Percentiles rank a stretch among this genome's conserved stretches.
phyloP scores from a whole-genome alignment of 441 rosid genomes.

The Erodium moschatum region DNA sequence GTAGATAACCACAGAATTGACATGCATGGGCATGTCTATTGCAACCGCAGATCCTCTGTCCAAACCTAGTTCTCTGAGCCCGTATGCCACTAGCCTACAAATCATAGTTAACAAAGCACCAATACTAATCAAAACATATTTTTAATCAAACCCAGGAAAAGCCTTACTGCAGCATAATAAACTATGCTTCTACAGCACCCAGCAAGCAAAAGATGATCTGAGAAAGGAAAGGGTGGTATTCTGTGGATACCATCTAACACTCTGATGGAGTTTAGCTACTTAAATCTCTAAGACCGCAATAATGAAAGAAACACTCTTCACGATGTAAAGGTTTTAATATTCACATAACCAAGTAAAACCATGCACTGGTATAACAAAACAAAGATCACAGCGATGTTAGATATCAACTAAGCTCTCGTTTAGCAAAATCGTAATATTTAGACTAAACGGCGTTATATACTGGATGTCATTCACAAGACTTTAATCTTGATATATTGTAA shows the following conservation, averaged over 20 bases:
- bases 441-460: no score
- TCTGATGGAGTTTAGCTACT: neutral
- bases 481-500: no score
- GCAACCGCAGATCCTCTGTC: constrained; percentile 75
- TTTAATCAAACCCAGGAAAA: neutral
- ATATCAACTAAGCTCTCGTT: no score
- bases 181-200: constrained; percentile 1
- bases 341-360: neutral
- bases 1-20: constrained; percentile 71
- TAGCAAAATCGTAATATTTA: no score
- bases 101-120: neutral
- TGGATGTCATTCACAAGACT: no score
- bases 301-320: no score
- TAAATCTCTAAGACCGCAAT: neutral
- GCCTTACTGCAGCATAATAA: neutral
- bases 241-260: neutral
- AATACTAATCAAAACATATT: neutral
- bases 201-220: neutral
- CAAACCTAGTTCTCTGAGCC: constrained; percentile 51
- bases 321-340: neutral
- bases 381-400: no score
- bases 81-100: constrained; percentile 68
- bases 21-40: constrained; percentile 92
- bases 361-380: neutral
- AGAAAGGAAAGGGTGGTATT: neutral